These are phyloP conservation scores for Neurospora tetraspora DNA, from an alignment of 495 filamentous ascomycete species.

Conservation along the genomic window DNA sequence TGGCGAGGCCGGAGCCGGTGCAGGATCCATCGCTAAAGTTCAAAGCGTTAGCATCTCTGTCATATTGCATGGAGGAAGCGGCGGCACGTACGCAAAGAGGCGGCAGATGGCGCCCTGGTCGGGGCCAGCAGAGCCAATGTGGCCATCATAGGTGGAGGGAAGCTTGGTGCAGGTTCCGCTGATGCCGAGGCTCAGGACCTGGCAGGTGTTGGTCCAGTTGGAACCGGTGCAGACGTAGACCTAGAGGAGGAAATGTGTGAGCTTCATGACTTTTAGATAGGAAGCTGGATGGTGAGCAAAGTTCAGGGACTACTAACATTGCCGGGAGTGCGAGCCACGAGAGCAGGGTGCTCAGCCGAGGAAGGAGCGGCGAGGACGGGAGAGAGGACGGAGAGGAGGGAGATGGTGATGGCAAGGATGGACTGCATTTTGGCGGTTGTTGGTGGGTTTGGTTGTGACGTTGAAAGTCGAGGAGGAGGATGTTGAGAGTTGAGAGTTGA, in stretches of 20 bases:
- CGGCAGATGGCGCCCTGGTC: neutral
- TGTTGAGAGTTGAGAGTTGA: neutral
- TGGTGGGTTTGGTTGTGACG: neutral
- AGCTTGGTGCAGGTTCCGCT: neutral
- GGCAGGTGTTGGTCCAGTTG: neutral
- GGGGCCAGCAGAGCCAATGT: neutral
- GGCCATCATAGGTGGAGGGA: neutral
- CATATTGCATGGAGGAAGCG: no score
- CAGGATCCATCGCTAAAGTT: neutral
- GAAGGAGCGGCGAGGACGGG: neutral
- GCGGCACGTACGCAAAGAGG: neutral
- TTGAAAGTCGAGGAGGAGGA: neutral
- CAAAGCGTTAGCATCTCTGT: neutral
- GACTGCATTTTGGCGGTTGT: neutral
- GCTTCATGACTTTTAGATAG: neutral
- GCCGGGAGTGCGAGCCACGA: neutral
- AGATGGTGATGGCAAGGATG: neutral
- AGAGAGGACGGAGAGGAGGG: neutral
- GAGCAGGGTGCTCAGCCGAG: neutral
- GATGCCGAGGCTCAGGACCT: neutral
- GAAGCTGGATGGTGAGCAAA: no score
- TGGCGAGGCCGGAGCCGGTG: neutral
- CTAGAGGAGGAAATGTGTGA: neutral
- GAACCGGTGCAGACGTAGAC: neutral
- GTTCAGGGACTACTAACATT: neutral